These are phyloP conservation scores for Heterobasidion occidentale DNA, from an alignment of 1,284 basidiomycete genomes.

Conservation along the genomic window DNA sequence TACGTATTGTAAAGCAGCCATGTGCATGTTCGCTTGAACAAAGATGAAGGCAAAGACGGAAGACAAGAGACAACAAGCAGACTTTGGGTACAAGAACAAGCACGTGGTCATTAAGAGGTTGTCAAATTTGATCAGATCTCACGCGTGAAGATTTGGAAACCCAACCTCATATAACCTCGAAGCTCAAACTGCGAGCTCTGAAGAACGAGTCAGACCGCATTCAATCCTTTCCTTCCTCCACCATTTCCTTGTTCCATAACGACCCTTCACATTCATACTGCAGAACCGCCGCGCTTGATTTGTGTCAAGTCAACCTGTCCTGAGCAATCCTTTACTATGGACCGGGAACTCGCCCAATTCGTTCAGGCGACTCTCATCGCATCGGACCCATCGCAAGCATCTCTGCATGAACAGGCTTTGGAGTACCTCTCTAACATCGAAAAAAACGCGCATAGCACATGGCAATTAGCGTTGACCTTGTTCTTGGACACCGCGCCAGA, in stretches of 20 bases:
- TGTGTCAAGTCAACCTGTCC: slow-evolving; percentile 2
- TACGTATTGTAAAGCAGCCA: too few relatives aligned
- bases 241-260: slow-evolving; percentile 3
- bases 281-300: not conserved
- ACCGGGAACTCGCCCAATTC: slow-evolving; percentile 67
- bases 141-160: slow-evolving; percentile 2
- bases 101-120: not conserved
- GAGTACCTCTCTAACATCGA: slow-evolving; percentile 75
- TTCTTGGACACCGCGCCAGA: slow-evolving; percentile 59
- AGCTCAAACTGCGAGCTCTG: too few relatives aligned
- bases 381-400: slow-evolving; percentile 64
- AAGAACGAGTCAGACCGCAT: not conserved
- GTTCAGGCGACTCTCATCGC: slow-evolving; percentile 81
- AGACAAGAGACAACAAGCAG: not conserved
- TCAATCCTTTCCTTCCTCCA: not conserved
- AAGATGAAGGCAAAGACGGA: too few relatives aligned
- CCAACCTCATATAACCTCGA: not conserved
- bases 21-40: too few relatives aligned
- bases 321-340: slow-evolving; percentile 34
- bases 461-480: slow-evolving; percentile 70
- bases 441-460: slow-evolving; percentile 66
- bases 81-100: not conserved
- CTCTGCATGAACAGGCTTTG: slow-evolving; percentile 74
- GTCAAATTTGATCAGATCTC: slow-evolving; percentile 10
- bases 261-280: slow-evolving; percentile 1